phyloP scores from a whole-genome alignment of 768 basidiomycete species.

The Termitomyces bulborhizus region DNA sequence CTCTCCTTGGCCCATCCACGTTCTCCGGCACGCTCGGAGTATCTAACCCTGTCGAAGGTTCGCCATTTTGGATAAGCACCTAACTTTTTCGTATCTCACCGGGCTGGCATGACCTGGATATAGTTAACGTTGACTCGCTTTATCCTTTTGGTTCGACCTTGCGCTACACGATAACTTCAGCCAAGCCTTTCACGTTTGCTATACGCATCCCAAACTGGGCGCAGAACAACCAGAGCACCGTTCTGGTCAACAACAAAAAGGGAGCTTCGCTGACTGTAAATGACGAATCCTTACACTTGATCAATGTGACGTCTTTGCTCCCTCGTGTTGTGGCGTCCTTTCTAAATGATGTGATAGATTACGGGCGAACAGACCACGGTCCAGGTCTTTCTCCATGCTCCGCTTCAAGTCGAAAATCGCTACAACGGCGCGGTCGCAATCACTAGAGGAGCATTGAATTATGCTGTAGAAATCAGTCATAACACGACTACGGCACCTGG shows the following conservation, averaged over 20 bases:
- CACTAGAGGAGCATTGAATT: conserved; percentile 28
- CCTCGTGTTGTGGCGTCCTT: not conserved
- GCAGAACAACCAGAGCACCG: conserved; percentile 26
- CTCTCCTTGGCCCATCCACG: conserved; percentile 31
- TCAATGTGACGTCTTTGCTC: conserved; percentile 17
- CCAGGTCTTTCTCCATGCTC: conserved; percentile 21
- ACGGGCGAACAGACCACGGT: conserved; percentile 24
- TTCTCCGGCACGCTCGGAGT: conserved; percentile 27
- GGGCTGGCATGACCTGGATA: not conserved
- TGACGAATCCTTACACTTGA: conserved; percentile 24
- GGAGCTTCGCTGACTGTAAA: conserved; percentile 19
- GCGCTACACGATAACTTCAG: conserved; percentile 26
- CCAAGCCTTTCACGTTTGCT: conserved; percentile 27
- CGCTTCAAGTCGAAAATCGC: conserved; percentile 27
- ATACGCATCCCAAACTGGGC: conserved; percentile 35
- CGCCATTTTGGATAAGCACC: not conserved
- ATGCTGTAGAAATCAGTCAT: conserved; percentile 29
- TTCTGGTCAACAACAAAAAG: conserved; percentile 23
- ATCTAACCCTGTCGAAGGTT: conserved; percentile 27
- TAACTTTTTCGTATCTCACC: not conserved
- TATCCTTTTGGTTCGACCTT: conserved; percentile 20
- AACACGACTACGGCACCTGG: conserved; percentile 28
- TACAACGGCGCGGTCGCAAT: conserved; percentile 23
- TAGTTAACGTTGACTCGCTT: conserved; percentile 31
- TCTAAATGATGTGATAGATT: conserved; percentile 8